Conservation (phyloP, 176 grass and related monocot species). For the Secale cereale region DNA sequence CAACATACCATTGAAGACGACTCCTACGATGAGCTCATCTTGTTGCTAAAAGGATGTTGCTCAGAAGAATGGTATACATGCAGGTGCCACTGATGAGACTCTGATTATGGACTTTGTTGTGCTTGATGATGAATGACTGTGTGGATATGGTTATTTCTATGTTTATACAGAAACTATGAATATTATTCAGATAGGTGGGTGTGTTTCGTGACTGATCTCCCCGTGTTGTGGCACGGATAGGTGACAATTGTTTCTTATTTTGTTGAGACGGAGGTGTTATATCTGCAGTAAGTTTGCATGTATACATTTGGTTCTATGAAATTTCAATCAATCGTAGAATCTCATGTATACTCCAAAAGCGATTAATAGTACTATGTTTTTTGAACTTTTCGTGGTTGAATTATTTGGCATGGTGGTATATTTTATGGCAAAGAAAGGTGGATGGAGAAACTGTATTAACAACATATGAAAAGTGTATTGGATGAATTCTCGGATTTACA, state of each 20-base stretch:
- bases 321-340: background rate
- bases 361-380: background rate
- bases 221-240: background rate
- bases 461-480: background rate
- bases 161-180: background rate
- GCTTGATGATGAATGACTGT: background rate
- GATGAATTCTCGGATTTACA: background rate
- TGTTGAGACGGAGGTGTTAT: background rate
- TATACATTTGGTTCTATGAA: background rate
- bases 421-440: background rate
- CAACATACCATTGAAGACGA: background rate
- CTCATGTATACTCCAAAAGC: background rate
- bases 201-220: background rate
- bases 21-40: slow-evolving; percentile 45
- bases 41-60: slow-evolving; percentile 20
- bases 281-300: background rate
- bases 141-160: background rate
- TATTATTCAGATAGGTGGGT: background rate
- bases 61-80: background rate
- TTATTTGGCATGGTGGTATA: background rate
- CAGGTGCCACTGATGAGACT: background rate
- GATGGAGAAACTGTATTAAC: background rate
- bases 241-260: background rate
- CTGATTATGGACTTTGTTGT: background rate
- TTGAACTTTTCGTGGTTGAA: background rate